These are phyloP conservation scores for Punctularia strigosozonata DNA, from an alignment of 768 basidiomycete genomes.

Conservation along the genomic window DNA sequence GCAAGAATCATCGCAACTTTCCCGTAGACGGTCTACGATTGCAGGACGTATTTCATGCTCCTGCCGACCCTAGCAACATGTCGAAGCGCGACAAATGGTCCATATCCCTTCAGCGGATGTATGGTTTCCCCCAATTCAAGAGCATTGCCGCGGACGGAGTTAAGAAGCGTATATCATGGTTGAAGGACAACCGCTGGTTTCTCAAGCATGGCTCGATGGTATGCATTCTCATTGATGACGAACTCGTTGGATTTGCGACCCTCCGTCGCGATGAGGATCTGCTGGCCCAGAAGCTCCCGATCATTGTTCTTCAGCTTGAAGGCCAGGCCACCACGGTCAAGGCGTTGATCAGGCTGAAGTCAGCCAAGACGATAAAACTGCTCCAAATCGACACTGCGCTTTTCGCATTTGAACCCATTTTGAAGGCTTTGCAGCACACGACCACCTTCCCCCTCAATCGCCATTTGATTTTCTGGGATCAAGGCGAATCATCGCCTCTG, in stretches of 20 bases:
- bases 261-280: slow-evolving; percentile 43
- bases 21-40: slow-evolving; percentile 26
- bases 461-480: slow-evolving; percentile 45
- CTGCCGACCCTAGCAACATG: too few species aligned
- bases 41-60: slow-evolving; percentile 21
- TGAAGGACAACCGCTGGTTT: slow-evolving; percentile 27
- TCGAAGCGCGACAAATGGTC: slow-evolving; percentile 26
- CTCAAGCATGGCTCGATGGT: slow-evolving; percentile 43
- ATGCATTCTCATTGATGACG: slow-evolving; percentile 36
- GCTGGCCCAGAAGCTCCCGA: slow-evolving; percentile 33
- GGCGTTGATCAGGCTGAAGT: slow-evolving; percentile 28
- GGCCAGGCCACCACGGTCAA: slow-evolving; percentile 26
- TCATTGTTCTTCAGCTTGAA: slow-evolving; percentile 42
- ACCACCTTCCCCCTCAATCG: slow-evolving; percentile 30
- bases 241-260: slow-evolving; percentile 40
- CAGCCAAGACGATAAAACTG: slow-evolving; percentile 25
- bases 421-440: slow-evolving; percentile 41
- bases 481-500: slow-evolving; percentile 11
- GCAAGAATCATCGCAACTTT: slow-evolving; percentile 25
- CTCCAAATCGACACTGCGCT: slow-evolving; percentile 50
- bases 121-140: slow-evolving; percentile 11
- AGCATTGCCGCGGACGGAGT: slow-evolving; percentile 14
- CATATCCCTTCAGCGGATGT: slow-evolving; percentile 25
- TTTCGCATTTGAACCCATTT: slow-evolving; percentile 52
- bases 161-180: slow-evolving; percentile 25